A percentile compares a stretch with the other conserved stretches of the same genome.
phyloP scores from a whole-genome alignment of 2,329 filamentous ascomycete species.

The Cladosporium sp. region DNA sequence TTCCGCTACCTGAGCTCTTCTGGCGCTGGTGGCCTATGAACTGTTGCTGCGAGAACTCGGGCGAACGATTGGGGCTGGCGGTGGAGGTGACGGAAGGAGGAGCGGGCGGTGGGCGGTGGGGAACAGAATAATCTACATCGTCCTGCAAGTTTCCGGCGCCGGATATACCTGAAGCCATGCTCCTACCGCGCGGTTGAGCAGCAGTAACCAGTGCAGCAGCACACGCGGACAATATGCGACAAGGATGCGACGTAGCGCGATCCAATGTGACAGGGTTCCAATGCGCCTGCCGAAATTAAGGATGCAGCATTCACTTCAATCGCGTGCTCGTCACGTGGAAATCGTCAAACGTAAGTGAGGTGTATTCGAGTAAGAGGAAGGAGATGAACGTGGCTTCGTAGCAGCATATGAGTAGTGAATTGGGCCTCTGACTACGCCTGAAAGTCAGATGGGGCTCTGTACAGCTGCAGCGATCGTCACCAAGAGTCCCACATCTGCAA shows the following conservation, averaged over 20 bases:
- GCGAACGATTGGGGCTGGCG: constrained; percentile 11
- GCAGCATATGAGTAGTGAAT: too few species aligned
- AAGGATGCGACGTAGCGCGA: constrained; percentile 9
- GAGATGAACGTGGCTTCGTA: too few species aligned
- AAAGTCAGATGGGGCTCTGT: too few species aligned
- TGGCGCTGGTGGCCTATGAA: background rate
- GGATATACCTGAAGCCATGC: constrained; percentile 21
- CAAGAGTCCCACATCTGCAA: too few species aligned
- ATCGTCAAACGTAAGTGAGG: too few species aligned
- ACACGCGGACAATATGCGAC: constrained; percentile 7
- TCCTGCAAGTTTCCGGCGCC: constrained; percentile 19
- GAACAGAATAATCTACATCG: constrained; percentile 20
- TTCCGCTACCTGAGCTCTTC: constrained; percentile 11
- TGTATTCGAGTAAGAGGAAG: too few species aligned
- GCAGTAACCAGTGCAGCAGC: background rate
- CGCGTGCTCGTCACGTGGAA: constrained; percentile 1
- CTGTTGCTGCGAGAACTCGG: constrained; percentile 6
- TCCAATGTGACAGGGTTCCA: constrained; percentile 4
- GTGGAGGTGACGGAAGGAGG: constrained; percentile 13
- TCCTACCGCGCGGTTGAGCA: background rate
- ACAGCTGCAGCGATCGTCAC: too few species aligned
- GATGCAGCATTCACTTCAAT: background rate
- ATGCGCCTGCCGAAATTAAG: constrained; percentile 9
- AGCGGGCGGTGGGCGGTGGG: constrained; percentile 20
- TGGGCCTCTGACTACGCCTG: too few species aligned